Evolutionary conservation across 352 stramenopile species (phyloP).

Genomic region (Aphanomyces euteiches): DNA sequence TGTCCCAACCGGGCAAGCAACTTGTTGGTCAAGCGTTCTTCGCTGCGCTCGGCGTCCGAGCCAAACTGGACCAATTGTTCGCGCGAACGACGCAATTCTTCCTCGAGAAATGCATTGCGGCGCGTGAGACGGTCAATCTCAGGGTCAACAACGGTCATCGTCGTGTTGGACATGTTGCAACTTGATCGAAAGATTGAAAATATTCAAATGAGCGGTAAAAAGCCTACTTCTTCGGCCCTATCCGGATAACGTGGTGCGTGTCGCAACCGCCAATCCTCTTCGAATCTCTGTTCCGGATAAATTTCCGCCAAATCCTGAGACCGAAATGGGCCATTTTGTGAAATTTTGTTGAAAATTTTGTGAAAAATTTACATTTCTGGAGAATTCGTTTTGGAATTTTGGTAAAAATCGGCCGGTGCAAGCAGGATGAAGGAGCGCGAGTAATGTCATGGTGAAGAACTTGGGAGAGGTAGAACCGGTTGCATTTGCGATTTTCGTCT

Average conservation of each 20-base stretch:
- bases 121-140: constrained; percentile 18
- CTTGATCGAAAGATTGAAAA: not conserved
- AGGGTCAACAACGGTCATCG: not conserved
- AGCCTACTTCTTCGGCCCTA: not conserved
- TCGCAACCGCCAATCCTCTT: not conserved
- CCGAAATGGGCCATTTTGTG: no score
- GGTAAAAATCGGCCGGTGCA: not conserved
- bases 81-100: constrained; percentile 21
- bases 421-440: not conserved
- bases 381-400: constrained; percentile 2
- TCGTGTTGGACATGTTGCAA: not conserved
- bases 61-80: constrained; percentile 71
- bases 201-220: constrained; percentile 15
- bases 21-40: constrained; percentile 81
- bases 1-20: constrained; percentile 74
- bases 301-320: no score
- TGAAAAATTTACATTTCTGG: no score
- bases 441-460: constrained; percentile 11
- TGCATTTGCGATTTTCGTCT: not conserved
- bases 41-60: constrained; percentile 78
- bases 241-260: constrained; percentile 21
- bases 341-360: no score
- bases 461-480: not conserved
- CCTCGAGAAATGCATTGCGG: constrained; percentile 23
- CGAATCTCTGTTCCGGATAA: no score